Conservation (phyloP, 2,329 filamentous ascomycete species). For the Xylaria sp. region DNA sequence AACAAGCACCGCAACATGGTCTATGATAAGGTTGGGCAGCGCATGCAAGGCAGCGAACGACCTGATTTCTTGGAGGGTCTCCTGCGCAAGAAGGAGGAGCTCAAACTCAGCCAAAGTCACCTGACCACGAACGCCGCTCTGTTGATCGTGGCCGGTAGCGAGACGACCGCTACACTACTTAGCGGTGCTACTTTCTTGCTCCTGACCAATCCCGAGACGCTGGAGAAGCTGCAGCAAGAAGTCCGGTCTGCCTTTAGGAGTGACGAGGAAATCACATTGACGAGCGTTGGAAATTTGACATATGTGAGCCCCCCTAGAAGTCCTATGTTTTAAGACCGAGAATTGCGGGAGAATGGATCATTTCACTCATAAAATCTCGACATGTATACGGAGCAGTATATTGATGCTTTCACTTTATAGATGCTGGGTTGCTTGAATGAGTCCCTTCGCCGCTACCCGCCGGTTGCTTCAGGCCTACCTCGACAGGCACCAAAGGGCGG, state of each 20-base stretch:
- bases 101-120: slow-evolving; percentile 30
- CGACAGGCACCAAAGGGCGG: slow-evolving; percentile 42
- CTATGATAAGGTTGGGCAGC: slow-evolving; percentile 42
- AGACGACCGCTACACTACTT: slow-evolving; percentile 62
- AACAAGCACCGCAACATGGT: slow-evolving; percentile 38
- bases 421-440: slow-evolving; percentile 58
- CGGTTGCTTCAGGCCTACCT: slow-evolving; percentile 42
- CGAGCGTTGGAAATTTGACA: slow-evolving; percentile 47
- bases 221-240: slow-evolving; percentile 53
- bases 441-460: slow-evolving; percentile 56
- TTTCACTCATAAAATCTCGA: background rate
- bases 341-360: background rate
- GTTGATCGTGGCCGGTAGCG: slow-evolving; percentile 59
- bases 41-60: slow-evolving; percentile 44
- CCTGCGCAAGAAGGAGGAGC: slow-evolving; percentile 46
- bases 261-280: slow-evolving; percentile 54
- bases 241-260: slow-evolving; percentile 53
- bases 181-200: slow-evolving; percentile 55
- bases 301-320: too few relatives aligned
- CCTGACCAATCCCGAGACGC: slow-evolving; percentile 49
- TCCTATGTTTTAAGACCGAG: too few relatives aligned
- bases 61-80: slow-evolving; percentile 51
- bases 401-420: slow-evolving; percentile 19
- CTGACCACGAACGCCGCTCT: slow-evolving; percentile 42
- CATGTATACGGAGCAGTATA: background rate